Conservation (phyloP, 2,329 filamentous ascomycete species). For the Emergomyces africanus region DNA sequence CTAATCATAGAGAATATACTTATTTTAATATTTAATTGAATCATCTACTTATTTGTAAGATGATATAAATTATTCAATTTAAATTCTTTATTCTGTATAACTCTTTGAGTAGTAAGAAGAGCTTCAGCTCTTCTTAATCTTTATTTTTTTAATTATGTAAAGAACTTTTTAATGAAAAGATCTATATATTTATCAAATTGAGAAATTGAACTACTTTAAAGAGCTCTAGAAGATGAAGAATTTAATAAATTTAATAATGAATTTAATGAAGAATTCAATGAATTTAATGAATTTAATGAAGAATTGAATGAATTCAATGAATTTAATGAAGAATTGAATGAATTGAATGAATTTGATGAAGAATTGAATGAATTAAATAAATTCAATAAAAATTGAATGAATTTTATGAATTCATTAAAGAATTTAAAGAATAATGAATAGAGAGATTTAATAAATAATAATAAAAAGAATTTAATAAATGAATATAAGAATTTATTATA, state of each 20-base stretch:
- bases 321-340: too few species aligned
- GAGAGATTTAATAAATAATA: too few species aligned
- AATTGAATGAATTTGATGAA: too few species aligned
- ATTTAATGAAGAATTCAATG: not conserved
- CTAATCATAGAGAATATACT: too few species aligned
- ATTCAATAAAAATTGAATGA: too few species aligned
- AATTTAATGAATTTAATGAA: not conserved
- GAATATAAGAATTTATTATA: too few species aligned
- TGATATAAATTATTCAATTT: not conserved
- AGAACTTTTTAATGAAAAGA: not conserved
- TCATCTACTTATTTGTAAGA: too few species aligned
- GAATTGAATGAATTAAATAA: too few species aligned
- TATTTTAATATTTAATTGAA: too few species aligned
- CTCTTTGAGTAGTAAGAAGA: not conserved
- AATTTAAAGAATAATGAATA: too few species aligned
- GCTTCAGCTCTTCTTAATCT: not conserved
- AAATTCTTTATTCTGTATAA: not conserved
- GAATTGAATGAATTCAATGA: not conserved
- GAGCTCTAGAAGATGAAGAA: not conserved
- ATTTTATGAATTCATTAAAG: too few species aligned
- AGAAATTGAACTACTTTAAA: not conserved
- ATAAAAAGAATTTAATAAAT: too few species aligned
- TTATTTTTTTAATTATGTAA: not conserved
- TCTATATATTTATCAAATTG: not conserved
- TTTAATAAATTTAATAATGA: not conserved